Conservation (phyloP, 176 grass and related monocot genomes). For the Triticum timopheevii region DNA sequence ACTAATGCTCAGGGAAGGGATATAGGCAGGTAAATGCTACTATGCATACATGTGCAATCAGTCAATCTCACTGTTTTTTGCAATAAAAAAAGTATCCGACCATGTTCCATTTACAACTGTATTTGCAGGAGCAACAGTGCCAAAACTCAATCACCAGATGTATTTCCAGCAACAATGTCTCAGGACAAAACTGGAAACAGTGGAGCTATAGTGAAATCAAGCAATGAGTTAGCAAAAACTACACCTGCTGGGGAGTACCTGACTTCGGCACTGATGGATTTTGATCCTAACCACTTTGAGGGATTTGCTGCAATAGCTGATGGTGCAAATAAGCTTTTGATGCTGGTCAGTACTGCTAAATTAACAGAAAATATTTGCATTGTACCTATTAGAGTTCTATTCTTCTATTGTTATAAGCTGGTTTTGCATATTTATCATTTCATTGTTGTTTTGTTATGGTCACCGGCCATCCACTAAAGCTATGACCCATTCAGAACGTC, state of each 20-base stretch:
- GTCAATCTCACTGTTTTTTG: not conserved
- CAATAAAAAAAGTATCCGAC: not conserved
- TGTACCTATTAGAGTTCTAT: conserved; percentile 2
- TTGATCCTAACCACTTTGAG: conserved; percentile 93
- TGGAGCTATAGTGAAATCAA: conserved; percentile 88
- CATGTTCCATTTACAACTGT: conserved; percentile 6
- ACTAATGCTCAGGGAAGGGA: conserved; percentile 55
- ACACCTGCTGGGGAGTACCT: conserved; percentile 98
- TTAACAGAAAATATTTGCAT: not conserved
- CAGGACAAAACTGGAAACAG: conserved; percentile 71
- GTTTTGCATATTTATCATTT: conserved; percentile 1
- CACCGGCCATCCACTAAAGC: not conserved
- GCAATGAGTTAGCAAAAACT: conserved; percentile 78
- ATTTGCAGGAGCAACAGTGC: conserved; percentile 50
- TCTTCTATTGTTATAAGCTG: not conserved
- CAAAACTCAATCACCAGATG: conserved; percentile 44
- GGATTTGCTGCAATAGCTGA: conserved; percentile 95
- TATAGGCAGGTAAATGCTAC: conserved; percentile 60
- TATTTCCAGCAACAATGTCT: conserved; percentile 23
- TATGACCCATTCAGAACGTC: not conserved
- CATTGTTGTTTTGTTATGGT: conserved; percentile 8
- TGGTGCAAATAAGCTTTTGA: conserved; percentile 99
- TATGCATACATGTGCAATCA: conserved; percentile 14
- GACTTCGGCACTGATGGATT: conserved; percentile 88
- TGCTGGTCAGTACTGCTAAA: conserved; percentile 67